Base-by-base conservation (phyloP, 148 eudicot species). In the Vaccinium darrowii region DNA sequence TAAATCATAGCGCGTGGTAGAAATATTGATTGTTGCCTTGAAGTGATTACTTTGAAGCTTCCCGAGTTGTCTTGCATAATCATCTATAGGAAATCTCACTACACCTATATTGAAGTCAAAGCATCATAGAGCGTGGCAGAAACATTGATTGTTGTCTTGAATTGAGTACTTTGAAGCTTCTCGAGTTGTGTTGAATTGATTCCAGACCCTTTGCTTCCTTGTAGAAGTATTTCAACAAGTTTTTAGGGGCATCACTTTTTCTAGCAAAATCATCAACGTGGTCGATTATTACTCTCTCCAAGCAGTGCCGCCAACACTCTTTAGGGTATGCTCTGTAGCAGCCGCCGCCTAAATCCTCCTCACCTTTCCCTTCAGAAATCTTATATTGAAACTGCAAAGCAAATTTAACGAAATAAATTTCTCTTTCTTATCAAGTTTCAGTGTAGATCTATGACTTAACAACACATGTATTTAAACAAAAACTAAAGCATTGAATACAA, bases 171-270 rank as follows among this genome's bases (percentile, higher is more conserved):
- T 43, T 43, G 47, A 43, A 5, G 47, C 47, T 39, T 76, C 12
- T 19, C 1, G 54, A 76, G 14, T 43, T n/a, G 13, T 47, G 54
- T 47, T 76, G 53, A 49, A 76, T 49, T 43, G 79, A 49, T n/a
- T 47, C 16, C 56, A 76, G 79, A n/a, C 12, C 15, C 79, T 76
- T 47, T 49, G 79, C 79, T 47, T 76, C 47, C 56, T 76, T 27
- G 47, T 7, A 10, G 11, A 76, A 49, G 21, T 19, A 76, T 19
- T 21, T 47, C 54, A 76, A 49, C 56, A 76, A 76, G 27, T 11
- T 47, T 49, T 21, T 49, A 1, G 8, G 19, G 7, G 8, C 13
- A 7, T 76, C 53, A 9, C 49, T 11, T 69, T 4, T 16, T 13
- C 30, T 11, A 76, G 25, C 51, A 10, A n/a, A 16, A 16, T 54